Conservation (phyloP, 805 yeast genomes). For the Pichia nakasei region DNA sequence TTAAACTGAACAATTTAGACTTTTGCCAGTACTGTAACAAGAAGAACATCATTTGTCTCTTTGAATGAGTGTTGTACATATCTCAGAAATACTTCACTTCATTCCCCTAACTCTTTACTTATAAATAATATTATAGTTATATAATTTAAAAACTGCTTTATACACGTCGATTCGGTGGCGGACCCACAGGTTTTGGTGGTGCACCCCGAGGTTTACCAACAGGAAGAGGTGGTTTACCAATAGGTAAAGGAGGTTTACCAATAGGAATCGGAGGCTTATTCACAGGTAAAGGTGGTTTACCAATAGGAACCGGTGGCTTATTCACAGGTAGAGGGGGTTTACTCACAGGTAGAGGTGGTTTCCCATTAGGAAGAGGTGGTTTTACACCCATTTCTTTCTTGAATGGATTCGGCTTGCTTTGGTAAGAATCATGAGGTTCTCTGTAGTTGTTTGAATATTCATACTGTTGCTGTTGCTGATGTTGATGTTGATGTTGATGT, state of each 20-base stretch:
- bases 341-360: slow-evolving; percentile 1
- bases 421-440: background rate
- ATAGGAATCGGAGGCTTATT: too few species aligned
- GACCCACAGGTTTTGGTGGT: background rate
- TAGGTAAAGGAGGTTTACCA: background rate
- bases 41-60: slow-evolving; percentile 29
- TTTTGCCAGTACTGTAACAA: slow-evolving; percentile 24
- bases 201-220: background rate
- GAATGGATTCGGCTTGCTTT: slow-evolving; percentile 1
- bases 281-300: too few species aligned
- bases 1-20: slow-evolving; percentile 19
- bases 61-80: slow-evolving; percentile 43
- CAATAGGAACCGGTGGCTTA: too few species aligned
- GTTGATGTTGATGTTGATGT: background rate
- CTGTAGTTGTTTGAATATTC: too few species aligned
- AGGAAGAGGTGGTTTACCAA: slow-evolving; percentile 7
- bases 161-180: too few species aligned
- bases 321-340: background rate
- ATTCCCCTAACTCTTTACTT: background rate
- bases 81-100: slow-evolving; percentile 9
- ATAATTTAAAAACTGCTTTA: too few species aligned
- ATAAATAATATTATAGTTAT: too few species aligned
- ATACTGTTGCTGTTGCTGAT: background rate
- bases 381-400: too few species aligned
- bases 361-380: slow-evolving; percentile 1